Conservation (phyloP, 495 filamentous ascomycete genomes). For the Saxispiralis lemnorum region DNA sequence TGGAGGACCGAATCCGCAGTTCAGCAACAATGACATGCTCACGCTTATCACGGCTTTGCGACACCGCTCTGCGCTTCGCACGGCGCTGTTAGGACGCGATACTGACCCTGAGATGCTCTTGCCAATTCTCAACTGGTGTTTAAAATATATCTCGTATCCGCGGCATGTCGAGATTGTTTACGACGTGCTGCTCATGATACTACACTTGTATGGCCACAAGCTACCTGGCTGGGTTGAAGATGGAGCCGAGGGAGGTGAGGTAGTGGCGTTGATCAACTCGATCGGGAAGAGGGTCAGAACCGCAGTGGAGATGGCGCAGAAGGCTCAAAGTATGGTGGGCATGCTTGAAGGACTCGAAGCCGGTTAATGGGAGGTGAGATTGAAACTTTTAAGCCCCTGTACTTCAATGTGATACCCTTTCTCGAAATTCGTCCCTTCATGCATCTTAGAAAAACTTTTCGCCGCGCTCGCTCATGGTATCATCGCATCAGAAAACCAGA, state of each 20-base stretch:
- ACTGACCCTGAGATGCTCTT: constrained; percentile 46
- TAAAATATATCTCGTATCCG: constrained; percentile 59
- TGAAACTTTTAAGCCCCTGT: neutral
- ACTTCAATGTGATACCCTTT: neutral
- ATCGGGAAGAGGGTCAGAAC: constrained; percentile 14
- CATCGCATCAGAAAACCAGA: neutral
- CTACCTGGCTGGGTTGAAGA: constrained; percentile 35
- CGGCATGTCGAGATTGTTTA: constrained; percentile 58
- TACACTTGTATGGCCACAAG: constrained; percentile 76
- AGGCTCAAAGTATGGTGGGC: constrained; percentile 5
- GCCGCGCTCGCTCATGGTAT: neutral
- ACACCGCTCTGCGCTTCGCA: constrained; percentile 73
- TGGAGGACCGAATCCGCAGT: constrained; percentile 18
- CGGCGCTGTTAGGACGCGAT: constrained; percentile 66
- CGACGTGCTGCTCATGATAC: constrained; percentile 58
- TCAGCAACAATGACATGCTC: constrained; percentile 26
- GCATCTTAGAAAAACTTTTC: neutral
- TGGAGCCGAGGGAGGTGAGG: constrained; percentile 4
- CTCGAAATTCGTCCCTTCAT: neutral
- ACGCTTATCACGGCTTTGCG: constrained; percentile 68
- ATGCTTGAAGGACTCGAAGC: constrained; percentile 8
- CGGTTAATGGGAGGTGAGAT: constrained; percentile 6
- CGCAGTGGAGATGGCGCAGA: constrained; percentile 11
- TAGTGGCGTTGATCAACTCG: constrained; percentile 4
- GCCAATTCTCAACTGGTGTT: constrained; percentile 69